Evolutionary conservation across 495 filamentous ascomycete genomes (phyloP).

Genomic region (Apodospora peruviana): DNA sequence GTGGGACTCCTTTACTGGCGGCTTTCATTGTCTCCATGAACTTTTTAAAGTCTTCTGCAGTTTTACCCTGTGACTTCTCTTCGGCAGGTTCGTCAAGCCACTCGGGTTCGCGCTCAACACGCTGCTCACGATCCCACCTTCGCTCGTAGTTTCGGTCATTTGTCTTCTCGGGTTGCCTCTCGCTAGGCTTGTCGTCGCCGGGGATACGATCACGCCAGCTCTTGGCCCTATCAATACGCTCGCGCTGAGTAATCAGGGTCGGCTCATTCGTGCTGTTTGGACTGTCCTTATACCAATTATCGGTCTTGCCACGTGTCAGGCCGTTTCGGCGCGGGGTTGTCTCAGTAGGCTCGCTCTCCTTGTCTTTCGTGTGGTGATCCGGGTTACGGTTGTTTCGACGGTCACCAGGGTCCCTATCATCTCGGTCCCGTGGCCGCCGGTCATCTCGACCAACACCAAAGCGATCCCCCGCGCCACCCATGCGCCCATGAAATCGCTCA

Average conservation of each 20-base stretch:
- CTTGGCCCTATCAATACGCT: conserved; percentile 51
- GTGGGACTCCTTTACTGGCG: conserved; percentile 30
- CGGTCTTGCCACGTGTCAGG: conserved; percentile 35
- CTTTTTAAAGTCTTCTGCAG: conserved; percentile 87
- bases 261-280: conserved; percentile 27
- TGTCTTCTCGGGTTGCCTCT: conserved; percentile 35
- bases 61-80: conserved; percentile 63
- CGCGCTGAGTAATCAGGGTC: conserved; percentile 42
- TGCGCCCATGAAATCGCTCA: conserved; percentile 55
- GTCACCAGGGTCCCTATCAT: conserved; percentile 49
- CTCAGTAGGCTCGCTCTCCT: conserved; percentile 49
- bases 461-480: conserved; percentile 40
- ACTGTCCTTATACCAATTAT: conserved; percentile 36
- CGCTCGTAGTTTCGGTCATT: conserved; percentile 40
- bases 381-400: conserved; percentile 46
- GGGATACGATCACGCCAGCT: conserved; percentile 66
- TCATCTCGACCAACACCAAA: conserved; percentile 26
- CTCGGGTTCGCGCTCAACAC: conserved; percentile 74
- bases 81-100: conserved; percentile 78
- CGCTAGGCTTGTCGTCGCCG: conserved; percentile 36
- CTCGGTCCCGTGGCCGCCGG: conserved; percentile 36
- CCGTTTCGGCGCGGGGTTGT: conserved; percentile 50
- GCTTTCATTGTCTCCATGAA: conserved; percentile 94
- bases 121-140: conserved; percentile 55
- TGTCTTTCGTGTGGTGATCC: conserved; percentile 43